Percentiles rank a stretch among this genome's conserved stretches.
These are phyloP conservation scores for Ascodesmis nigricans DNA, from an alignment of 495 filamentous ascomycete species.

Conservation along the genomic window DNA sequence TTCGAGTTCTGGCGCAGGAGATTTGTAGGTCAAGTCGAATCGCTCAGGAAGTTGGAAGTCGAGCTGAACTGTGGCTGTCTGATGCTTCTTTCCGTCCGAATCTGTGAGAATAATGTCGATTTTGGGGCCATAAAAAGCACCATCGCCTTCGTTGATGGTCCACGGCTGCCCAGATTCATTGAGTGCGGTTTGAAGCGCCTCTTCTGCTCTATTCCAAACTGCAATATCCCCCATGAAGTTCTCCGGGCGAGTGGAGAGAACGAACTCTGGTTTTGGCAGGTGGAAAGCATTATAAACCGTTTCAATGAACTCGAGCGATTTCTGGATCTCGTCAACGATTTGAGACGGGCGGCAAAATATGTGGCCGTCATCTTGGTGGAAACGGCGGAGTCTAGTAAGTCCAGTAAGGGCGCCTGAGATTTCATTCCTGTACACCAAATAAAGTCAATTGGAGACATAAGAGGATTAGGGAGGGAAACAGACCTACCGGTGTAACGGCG, in stretches of 20 bases:
- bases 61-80: conserved; percentile 78
- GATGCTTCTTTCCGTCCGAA: conserved; percentile 68
- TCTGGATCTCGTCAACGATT: conserved; percentile 57
- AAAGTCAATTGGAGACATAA: background rate
- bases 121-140: conserved; percentile 89
- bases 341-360: conserved; percentile 79
- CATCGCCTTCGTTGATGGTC: conserved; percentile 58
- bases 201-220: conserved; percentile 68
- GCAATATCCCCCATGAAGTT: conserved; percentile 57
- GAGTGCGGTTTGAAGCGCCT: conserved; percentile 45
- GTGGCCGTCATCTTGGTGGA: conserved; percentile 91
- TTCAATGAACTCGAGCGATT: conserved; percentile 58
- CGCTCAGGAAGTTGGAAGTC: conserved; percentile 82
- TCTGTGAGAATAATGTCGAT: conserved; percentile 77
- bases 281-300: conserved; percentile 55
- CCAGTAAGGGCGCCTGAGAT: conserved; percentile 67
- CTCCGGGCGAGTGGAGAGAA: conserved; percentile 54
- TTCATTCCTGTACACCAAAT: conserved; percentile 42
- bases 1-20: conserved; percentile 52
- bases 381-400: conserved; percentile 70
- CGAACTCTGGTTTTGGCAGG: conserved; percentile 50
- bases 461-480: background rate
- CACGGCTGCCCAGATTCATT: conserved; percentile 41
- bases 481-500: conserved; percentile 42
- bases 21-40: conserved; percentile 53